These are phyloP conservation scores for Phaeotremella skinneri DNA, from an alignment of 768 basidiomycete species.

Conservation along the genomic window DNA sequence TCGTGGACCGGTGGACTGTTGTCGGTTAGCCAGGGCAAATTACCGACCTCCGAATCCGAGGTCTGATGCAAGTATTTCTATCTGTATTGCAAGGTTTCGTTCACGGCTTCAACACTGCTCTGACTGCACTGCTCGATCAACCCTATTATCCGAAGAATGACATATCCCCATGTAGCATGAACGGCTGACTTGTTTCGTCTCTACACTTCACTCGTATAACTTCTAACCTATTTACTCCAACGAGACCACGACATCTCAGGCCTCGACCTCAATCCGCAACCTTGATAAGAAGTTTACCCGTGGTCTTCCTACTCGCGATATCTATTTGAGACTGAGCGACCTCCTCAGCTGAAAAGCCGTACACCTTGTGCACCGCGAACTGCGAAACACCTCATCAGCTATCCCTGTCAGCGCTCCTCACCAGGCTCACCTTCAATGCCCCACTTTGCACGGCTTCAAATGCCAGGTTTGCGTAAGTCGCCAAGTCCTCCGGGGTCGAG, in stretches of 20 bases:
- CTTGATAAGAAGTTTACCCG: constrained; percentile 82
- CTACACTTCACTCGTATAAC: too few relatives aligned
- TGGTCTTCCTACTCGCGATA: constrained; percentile 70
- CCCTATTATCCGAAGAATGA: too few relatives aligned
- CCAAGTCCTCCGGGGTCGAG: constrained; percentile 69
- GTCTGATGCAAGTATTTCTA: too few relatives aligned
- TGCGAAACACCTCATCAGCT: constrained; percentile 8
- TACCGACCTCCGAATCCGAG: not conserved
- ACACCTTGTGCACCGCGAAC: constrained; percentile 65
- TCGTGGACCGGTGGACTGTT: not conserved
- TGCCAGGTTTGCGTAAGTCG: constrained; percentile 64
- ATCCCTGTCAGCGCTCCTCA: constrained; percentile 6
- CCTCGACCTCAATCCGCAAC: too few relatives aligned
- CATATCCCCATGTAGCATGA: too few relatives aligned
- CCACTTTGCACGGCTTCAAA: constrained; percentile 64
- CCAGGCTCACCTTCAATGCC: constrained; percentile 58
- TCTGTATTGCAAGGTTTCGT: too few relatives aligned
- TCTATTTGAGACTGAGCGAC: constrained; percentile 74
- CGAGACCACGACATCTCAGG: too few relatives aligned
- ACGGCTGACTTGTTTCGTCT: too few relatives aligned
- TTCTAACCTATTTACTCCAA: too few relatives aligned
- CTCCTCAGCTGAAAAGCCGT: constrained; percentile 79
- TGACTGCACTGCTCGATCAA: too few relatives aligned
- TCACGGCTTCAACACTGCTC: too few relatives aligned
- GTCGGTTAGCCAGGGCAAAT: not conserved